phyloP scores from a whole-genome alignment of 2,329 filamentous ascomycete genomes.

The Endocalyx cinctus region DNA sequence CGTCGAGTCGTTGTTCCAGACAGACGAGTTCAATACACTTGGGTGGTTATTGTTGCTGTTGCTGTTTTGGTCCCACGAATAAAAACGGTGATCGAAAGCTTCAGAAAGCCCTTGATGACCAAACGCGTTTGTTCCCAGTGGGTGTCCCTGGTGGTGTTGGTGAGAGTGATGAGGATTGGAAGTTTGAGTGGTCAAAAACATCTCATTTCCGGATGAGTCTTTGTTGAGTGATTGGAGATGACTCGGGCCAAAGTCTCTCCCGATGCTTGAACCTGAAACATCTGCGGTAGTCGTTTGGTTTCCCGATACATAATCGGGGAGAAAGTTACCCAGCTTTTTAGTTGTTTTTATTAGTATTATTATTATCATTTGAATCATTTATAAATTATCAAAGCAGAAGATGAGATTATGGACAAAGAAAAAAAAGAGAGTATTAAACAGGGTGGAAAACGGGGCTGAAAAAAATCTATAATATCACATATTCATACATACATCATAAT shows the following conservation, averaged over 20 bases:
- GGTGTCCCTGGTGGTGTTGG: background rate
- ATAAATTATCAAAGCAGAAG: too few relatives aligned
- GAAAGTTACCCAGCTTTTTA: background rate
- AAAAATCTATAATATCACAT: too few relatives aligned
- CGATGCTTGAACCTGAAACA: slow-evolving; percentile 25
- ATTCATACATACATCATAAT: too few relatives aligned
- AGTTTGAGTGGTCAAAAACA: slow-evolving; percentile 12
- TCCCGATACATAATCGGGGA: slow-evolving; percentile 13
- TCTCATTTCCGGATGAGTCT: slow-evolving; percentile 21
- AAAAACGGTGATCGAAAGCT: background rate
- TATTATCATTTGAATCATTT: too few relatives aligned
- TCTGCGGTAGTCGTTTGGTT: slow-evolving; percentile 21
- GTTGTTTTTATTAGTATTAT: background rate
- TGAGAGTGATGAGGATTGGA: background rate
- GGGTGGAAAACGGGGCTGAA: too few relatives aligned
- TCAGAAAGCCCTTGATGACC: too few relatives aligned
- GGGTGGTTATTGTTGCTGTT: background rate
- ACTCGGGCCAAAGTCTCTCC: slow-evolving; percentile 23
- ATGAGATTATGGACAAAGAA: too few relatives aligned
- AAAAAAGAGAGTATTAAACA: too few relatives aligned
- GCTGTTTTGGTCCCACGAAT: background rate
- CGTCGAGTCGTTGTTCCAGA: background rate
- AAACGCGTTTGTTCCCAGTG: background rate
- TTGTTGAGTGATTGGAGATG: slow-evolving; percentile 24
- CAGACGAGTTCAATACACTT: background rate